Conservation (phyloP, 1,284 basidiomycete genomes). For the Rhodotorula sp. region DNA sequence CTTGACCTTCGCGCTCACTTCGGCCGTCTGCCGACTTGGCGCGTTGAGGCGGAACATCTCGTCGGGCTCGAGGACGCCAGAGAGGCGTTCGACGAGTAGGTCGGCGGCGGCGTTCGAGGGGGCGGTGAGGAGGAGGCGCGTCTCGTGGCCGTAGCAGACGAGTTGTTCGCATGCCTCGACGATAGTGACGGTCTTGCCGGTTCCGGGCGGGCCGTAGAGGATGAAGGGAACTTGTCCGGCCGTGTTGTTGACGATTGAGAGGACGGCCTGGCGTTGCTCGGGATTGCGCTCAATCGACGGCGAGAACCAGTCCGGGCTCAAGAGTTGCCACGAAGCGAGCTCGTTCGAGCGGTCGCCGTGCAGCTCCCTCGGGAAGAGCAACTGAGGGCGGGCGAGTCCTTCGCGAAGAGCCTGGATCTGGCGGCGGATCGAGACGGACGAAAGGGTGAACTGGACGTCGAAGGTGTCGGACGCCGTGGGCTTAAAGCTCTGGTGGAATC, state of each 20-base stretch:
- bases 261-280: constrained; percentile 43
- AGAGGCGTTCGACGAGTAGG: constrained; percentile 48
- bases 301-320: not conserved
- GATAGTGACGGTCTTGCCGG: constrained; percentile 51
- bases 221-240: constrained; percentile 35
- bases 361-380: constrained; percentile 4
- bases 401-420: constrained; percentile 4
- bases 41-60: constrained; percentile 46
- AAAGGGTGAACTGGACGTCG: constrained; percentile 16
- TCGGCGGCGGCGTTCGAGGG: constrained; percentile 51
- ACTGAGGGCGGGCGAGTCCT: not conserved
- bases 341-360: not conserved
- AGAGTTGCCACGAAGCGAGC: not conserved
- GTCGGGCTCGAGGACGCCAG: constrained; percentile 20
- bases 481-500: constrained; percentile 11
- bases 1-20: constrained; percentile 41
- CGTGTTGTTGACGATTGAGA: constrained; percentile 23
- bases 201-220: constrained; percentile 42
- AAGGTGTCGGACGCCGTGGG: constrained; percentile 3
- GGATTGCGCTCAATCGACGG: constrained; percentile 37
- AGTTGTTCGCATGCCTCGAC: constrained; percentile 48
- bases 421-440: constrained; percentile 7
- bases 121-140: constrained; percentile 47
- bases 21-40: constrained; percentile 46
- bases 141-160: constrained; percentile 32